phyloP scores from a whole-genome alignment of 345 rosid genomes.

The Erucastrum elatum region DNA sequence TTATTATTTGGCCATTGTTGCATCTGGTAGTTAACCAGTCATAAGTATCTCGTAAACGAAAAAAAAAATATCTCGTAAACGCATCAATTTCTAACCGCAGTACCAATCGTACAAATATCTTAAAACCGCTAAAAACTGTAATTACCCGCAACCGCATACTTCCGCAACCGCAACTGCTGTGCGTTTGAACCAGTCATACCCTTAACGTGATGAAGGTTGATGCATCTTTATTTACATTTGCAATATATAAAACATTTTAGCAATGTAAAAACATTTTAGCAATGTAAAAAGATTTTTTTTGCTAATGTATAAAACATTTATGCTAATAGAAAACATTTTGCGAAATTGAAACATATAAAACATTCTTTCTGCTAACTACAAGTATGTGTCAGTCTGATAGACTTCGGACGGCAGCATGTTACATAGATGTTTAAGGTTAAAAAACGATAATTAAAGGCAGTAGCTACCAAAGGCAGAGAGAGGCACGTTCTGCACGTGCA shows the following conservation, averaged over 20 bases:
- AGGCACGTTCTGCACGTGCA: constrained; percentile 25
- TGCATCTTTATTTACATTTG: background rate
- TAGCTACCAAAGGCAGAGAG: constrained; percentile 11
- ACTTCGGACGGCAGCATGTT: constrained; percentile 9
- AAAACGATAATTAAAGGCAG: background rate
- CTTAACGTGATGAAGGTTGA: background rate
- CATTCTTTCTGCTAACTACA: background rate
- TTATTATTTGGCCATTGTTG: no score
- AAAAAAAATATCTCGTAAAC: no score
- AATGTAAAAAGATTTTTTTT: background rate
- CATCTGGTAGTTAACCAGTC: no score
- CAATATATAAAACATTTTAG: background rate
- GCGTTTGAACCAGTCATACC: no score
- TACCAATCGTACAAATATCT: no score
- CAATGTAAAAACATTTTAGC: background rate
- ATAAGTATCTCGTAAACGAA: no score
- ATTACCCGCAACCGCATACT: no score
- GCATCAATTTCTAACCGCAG: no score
- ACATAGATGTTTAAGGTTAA: background rate
- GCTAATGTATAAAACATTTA: background rate
- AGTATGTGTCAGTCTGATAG: background rate
- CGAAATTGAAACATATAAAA: background rate
- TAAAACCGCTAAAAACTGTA: no score
- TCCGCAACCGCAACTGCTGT: no score
- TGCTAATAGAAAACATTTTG: background rate